Percentiles rank a stretch among this genome's conserved stretches.
phyloP scores from a whole-genome alignment of 2,329 filamentous ascomycete species.

The Pseudogymnoascus sp. region DNA sequence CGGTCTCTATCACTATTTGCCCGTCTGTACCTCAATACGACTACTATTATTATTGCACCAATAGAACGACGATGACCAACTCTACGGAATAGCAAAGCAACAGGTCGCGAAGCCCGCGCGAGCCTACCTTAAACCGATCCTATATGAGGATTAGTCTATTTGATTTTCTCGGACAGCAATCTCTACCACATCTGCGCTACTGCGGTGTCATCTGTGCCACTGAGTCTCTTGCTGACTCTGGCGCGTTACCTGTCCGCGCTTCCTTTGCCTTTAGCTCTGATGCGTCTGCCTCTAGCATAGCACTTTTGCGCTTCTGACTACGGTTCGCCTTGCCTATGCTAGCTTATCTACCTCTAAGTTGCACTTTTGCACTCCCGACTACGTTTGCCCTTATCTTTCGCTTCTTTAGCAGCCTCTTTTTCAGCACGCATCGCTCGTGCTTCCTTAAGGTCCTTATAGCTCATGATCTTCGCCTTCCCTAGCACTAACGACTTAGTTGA shows the following conservation, averaged over 20 bases:
- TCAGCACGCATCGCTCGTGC: slow-evolving; percentile 17
- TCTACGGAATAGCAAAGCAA: slow-evolving; percentile 12
- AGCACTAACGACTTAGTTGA: slow-evolving; percentile 15
- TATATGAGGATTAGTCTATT: background rate
- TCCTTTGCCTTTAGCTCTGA: slow-evolving; percentile 5
- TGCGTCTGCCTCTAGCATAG: slow-evolving; percentile 11
- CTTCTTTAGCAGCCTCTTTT: slow-evolving; percentile 11
- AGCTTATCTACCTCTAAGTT: slow-evolving; percentile 8
- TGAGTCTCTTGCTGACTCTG: slow-evolving; percentile 18
- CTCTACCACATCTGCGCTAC: background rate
- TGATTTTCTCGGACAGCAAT: background rate
- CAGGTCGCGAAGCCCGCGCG: slow-evolving; percentile 12
- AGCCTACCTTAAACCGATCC: background rate
- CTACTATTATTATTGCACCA: slow-evolving; percentile 9
- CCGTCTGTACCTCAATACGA: slow-evolving; percentile 7
- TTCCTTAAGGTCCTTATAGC: slow-evolving; percentile 28
- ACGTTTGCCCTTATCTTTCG: slow-evolving; percentile 15
- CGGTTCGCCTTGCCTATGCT: slow-evolving; percentile 14
- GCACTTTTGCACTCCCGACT: slow-evolving; percentile 14
- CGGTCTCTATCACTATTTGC: slow-evolving; percentile 15
- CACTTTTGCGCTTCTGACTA: slow-evolving; percentile 16
- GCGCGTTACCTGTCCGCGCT: slow-evolving; percentile 9
- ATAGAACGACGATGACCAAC: slow-evolving; percentile 13
- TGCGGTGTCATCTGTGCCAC: slow-evolving; percentile 18
- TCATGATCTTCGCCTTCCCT: slow-evolving; percentile 20